These are phyloP conservation scores for Vigna trinervia DNA, from an alignment of 306 rosid genomes.

Conservation along the genomic window DNA sequence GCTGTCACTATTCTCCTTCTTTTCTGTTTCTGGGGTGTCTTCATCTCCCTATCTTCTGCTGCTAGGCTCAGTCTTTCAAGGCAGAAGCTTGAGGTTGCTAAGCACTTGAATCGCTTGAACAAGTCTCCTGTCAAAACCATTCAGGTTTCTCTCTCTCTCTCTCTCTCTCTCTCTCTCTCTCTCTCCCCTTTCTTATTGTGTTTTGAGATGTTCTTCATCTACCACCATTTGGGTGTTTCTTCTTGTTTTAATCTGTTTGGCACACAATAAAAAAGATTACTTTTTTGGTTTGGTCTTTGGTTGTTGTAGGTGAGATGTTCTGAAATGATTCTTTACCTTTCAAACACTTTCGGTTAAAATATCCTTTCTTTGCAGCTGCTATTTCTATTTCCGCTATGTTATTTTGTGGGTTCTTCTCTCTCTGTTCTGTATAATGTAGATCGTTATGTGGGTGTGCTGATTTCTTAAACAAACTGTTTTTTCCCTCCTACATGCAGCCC, in stretches of 20 bases:
- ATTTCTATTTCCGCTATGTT: background rate
- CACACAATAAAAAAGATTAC: background rate
- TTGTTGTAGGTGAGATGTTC: background rate
- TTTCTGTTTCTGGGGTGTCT: slow-evolving; percentile 55
- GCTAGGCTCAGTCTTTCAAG: slow-evolving; percentile 68
- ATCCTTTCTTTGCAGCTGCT: slow-evolving; percentile 10
- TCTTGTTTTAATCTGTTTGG: slow-evolving; percentile 36
- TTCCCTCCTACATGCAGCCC: background rate
- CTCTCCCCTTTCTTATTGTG: background rate
- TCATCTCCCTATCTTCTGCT: slow-evolving; percentile 64
- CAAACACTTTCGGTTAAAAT: slow-evolving; percentile 32
- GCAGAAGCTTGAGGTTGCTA: slow-evolving; percentile 80
- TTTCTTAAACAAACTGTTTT: slow-evolving; percentile 8
- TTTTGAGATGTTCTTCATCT: slow-evolving; percentile 8
- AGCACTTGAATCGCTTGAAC: slow-evolving; percentile 88
- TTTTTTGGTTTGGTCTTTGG: slow-evolving; percentile 1
- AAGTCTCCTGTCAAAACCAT: slow-evolving; percentile 83
- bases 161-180: background rate
- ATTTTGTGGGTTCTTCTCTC: background rate
- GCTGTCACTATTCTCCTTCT: slow-evolving; percentile 44
- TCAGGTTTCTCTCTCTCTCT: slow-evolving; percentile 50
- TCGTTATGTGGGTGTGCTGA: slow-evolving; percentile 32
- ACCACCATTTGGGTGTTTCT: slow-evolving; percentile 21
- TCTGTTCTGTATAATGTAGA: slow-evolving; percentile 19
- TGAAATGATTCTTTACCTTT: slow-evolving; percentile 1